Evolutionary conservation across 768 basidiomycete genomes (phyloP), one percentile per base, ranked within the genome.

Genomic region (Nidularia sp.): DNA sequence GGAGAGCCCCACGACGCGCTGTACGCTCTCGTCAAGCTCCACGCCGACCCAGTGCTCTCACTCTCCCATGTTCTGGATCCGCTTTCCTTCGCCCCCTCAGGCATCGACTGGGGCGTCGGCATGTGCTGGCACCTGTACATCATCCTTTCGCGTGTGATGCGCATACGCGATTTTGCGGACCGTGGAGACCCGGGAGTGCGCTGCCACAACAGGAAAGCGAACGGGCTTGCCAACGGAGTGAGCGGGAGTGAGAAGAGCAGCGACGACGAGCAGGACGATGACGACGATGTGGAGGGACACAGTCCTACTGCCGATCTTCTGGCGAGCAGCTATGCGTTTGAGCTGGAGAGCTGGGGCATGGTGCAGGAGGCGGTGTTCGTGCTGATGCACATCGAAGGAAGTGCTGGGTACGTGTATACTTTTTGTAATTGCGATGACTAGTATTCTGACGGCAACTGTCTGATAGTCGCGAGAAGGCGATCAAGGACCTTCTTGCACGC

Each of bases 121-220:
- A 65, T 97, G 51, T 78, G 90, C 5, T 99, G 96, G 96, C 93
- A 98, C 68, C 62, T 98, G 34, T 98, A 96, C 66, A 81, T 93
- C 50, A 73, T 98, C 34, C 72, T 98, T 45, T 88, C 93, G 12
- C 80, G 88, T 25, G 89, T 87, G 54, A 84, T 97, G 71, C 77
- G 86, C 29, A 70, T 88, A 35, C 81, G 94, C 18, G 95, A 98
- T 65, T 89, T 96, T 58, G 81, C 84, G n/a, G 96, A 98, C 65
- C 81, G 94, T 7, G 78, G 76, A 34, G 76, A 80, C 15, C 67
- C 75, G 2, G 72, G 72, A 56, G 66, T 55, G 54, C 69, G 51
- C 58, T 31, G 29, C 34, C 66, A 49, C 53, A 8, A 67, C 53
- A 56, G 54, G 34, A 57, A 53, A 1, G 55, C 55, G 3, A 52